Evolutionary conservation across 345 rosid genomes (phyloP).

Genomic region (Turnera subulata): DNA sequence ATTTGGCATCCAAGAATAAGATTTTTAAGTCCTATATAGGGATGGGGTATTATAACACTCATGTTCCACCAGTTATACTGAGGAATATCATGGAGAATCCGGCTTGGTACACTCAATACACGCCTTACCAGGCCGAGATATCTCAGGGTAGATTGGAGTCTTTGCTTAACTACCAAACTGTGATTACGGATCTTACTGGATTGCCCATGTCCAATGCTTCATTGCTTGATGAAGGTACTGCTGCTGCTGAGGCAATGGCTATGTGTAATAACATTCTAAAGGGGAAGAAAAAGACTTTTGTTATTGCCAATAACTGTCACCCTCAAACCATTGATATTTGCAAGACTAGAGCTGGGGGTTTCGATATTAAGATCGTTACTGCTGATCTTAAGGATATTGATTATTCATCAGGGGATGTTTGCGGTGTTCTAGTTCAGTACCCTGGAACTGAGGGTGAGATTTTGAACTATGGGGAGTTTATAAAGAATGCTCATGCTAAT

Average conservation of each 20-base stretch:
- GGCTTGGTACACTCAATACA: slow-evolving; percentile 97
- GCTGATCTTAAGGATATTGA: slow-evolving; percentile 73
- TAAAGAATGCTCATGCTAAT: slow-evolving; percentile 82
- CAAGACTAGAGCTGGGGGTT: slow-evolving; percentile 87
- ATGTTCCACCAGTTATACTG: slow-evolving; percentile 87
- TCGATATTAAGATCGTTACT: slow-evolving; percentile 66
- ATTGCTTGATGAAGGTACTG: slow-evolving; percentile 91
- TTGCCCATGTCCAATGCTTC: slow-evolving; percentile 97
- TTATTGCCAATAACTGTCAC: slow-evolving; percentile 82
- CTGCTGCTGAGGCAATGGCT: slow-evolving; percentile 99
- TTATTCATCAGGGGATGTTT: slow-evolving; percentile 78
- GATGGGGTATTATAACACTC: slow-evolving; percentile 90
- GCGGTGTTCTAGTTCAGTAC: slow-evolving; percentile 96
- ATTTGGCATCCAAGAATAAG: slow-evolving; percentile 75
- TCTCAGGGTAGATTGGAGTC: slow-evolving; percentile 92
- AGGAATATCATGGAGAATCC: slow-evolving; percentile 97
- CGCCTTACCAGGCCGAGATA: slow-evolving; percentile 98
- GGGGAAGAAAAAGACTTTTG: slow-evolving; percentile 89
- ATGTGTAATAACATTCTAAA: slow-evolving; percentile 90
- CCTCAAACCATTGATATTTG: slow-evolving; percentile 95
- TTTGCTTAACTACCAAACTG: slow-evolving; percentile 80
- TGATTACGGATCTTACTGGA: slow-evolving; percentile 86
- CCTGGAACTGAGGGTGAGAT: slow-evolving; percentile 96
- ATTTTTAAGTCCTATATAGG: slow-evolving; percentile 82
- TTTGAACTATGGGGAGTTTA: slow-evolving; percentile 78